Evolutionary conservation across 2,329 filamentous ascomycete species (phyloP).

Genomic region (Magnaporthiopsis rhizophila): DNA sequence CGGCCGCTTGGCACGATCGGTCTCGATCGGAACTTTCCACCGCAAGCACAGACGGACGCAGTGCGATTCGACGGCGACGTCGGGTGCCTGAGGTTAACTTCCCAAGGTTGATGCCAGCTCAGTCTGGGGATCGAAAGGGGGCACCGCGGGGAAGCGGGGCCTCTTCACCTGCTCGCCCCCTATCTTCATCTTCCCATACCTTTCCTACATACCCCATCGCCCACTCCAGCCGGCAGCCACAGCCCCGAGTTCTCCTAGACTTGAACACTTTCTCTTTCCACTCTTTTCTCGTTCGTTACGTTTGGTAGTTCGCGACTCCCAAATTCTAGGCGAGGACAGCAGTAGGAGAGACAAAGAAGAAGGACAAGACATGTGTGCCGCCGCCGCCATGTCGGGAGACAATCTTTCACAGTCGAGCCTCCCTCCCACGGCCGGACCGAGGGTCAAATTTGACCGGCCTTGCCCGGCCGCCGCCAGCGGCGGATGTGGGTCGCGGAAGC

Average conservation of each 20-base stretch:
- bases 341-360: not conserved
- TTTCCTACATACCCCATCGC: not conserved
- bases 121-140: not conserved
- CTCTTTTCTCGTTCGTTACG: not conserved
- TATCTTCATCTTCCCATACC: not conserved
- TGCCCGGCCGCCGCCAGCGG: no score
- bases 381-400: not conserved
- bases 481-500: not conserved
- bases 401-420: not conserved
- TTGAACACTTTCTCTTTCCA: not conserved
- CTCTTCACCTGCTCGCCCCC: not conserved
- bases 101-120: not conserved
- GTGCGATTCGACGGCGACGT: no score
- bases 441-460: not conserved
- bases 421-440: not conserved
- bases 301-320: not conserved
- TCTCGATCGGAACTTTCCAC: not conserved
- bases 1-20: no score
- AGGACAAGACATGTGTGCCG: not conserved
- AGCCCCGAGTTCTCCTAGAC: no score
- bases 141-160: no score
- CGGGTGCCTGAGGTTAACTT: not conserved
- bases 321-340: not conserved
- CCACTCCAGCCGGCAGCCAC: not conserved
- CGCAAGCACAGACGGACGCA: not conserved